A percentile compares a stretch with the other conserved stretches of the same genome.
These are phyloP conservation scores for Beta macrorhiza DNA, from an alignment of 179 eudicot species.

Conservation along the genomic window DNA sequence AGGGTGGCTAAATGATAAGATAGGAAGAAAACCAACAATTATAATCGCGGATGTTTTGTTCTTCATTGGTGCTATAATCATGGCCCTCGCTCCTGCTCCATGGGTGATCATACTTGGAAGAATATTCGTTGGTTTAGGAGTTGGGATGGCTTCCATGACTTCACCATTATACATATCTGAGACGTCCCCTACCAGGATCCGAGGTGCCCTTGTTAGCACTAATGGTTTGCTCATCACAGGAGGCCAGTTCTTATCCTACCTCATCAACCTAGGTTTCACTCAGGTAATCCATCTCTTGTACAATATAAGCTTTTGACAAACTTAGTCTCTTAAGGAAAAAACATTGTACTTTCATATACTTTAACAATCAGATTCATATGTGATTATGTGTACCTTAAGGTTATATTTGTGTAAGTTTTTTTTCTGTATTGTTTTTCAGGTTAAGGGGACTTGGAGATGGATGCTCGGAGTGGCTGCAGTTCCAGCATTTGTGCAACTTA, in stretches of 20 bases:
- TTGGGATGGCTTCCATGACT: conserved; percentile 90
- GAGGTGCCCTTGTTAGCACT: conserved; percentile 83
- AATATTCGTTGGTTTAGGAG: conserved; percentile 73
- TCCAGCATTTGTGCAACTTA: conserved; percentile 62
- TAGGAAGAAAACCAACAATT: conserved; percentile 61
- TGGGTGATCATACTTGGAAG: conserved; percentile 73
- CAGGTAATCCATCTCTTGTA: conserved; percentile 29
- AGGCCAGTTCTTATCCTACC: conserved; percentile 70
- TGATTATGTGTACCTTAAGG: too few species aligned
- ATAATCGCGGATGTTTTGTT: conserved; percentile 65
- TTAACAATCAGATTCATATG: not conserved
- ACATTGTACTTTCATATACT: not conserved
- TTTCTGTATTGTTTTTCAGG: conserved; percentile 13
- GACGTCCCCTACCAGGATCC: conserved; percentile 68
- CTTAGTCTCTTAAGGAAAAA: not conserved
- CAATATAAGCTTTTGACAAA: too few species aligned
- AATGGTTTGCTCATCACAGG: conserved; percentile 76
- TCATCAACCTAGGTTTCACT: conserved; percentile 69
- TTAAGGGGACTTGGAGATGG: conserved; percentile 78
- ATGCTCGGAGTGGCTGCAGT: conserved; percentile 85
- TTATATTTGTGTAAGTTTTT: not conserved
- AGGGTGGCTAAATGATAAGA: conserved; percentile 65
- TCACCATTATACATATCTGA: conserved; percentile 80
- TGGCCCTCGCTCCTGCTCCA: conserved; percentile 60
- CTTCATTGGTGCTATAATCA: conserved; percentile 61